These are phyloP conservation scores for Calonectria crousiana DNA, from an alignment of 2,329 filamentous ascomycete species.

Conservation along the genomic window DNA sequence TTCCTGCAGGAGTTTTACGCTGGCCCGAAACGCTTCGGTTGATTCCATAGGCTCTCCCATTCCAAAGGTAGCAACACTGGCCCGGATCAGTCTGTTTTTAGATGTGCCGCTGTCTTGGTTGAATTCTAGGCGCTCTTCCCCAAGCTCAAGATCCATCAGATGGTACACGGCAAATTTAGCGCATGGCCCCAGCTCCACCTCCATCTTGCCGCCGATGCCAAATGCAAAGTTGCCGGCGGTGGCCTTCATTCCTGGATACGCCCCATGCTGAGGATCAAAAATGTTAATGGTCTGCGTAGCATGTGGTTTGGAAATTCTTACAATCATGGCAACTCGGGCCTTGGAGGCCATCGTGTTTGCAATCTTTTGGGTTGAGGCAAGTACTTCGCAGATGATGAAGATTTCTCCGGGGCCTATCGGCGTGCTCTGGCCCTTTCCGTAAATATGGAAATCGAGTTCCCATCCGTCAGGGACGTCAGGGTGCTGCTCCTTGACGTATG, in stretches of 20 bases:
- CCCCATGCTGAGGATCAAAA: slow-evolving; percentile 50
- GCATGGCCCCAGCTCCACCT: slow-evolving; percentile 50
- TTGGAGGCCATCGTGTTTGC: slow-evolving; percentile 52
- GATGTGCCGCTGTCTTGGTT: accelerated
- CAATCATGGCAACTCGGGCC: slow-evolving; percentile 46
- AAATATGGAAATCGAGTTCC: slow-evolving; percentile 55
- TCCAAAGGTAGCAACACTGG: slow-evolving; percentile 16
- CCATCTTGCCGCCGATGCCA: slow-evolving; percentile 45
- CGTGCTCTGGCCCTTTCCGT: slow-evolving; percentile 50
- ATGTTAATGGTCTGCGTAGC: neutral
- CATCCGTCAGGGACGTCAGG: slow-evolving; percentile 32
- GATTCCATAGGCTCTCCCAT: neutral
- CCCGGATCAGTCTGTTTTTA: neutral
- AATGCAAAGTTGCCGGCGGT: slow-evolving; percentile 64
- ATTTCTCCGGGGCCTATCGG: slow-evolving; percentile 40
- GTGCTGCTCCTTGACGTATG: slow-evolving; percentile 38
- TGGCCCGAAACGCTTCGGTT: neutral
- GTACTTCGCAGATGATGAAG: slow-evolving; percentile 60
- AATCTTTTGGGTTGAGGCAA: slow-evolving; percentile 58
- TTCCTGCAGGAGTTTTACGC: neutral
- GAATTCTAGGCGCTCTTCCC: slow-evolving; percentile 36
- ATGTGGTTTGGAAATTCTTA: neutral
- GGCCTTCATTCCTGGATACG: slow-evolving; percentile 64
- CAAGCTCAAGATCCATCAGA: slow-evolving; percentile 55
- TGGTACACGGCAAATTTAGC: slow-evolving; percentile 63